phyloP scores from a whole-genome alignment of 148 eudicot species.

The Chenopodium album region DNA sequence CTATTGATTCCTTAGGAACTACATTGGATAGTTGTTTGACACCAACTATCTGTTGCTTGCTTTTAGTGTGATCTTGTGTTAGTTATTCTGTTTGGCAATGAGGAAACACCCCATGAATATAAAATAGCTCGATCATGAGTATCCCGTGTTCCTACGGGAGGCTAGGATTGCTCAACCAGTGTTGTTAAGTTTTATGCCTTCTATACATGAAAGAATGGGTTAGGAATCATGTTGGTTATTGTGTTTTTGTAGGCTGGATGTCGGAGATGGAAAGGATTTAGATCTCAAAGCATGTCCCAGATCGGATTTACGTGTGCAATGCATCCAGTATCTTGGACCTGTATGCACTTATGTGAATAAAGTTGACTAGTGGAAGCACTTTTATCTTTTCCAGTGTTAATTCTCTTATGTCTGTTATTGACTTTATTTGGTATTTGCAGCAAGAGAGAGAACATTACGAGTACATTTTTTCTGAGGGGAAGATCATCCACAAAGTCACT shows the following conservation, averaged over 20 bases:
- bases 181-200: background rate
- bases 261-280: slow-evolving; percentile 84
- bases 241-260: slow-evolving; percentile 67
- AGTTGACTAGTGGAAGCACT: slow-evolving; percentile 15
- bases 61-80: background rate
- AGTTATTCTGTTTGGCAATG: background rate
- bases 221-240: background rate
- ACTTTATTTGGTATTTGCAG: slow-evolving; percentile 36
- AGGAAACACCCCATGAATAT: background rate
- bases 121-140: background rate
- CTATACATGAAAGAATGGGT: background rate
- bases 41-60: background rate
- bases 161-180: background rate
- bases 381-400: background rate
- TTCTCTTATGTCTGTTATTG: background rate
- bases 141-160: background rate
- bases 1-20: background rate
- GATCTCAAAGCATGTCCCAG: slow-evolving; percentile 75
- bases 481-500: slow-evolving; percentile 52
- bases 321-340: slow-evolving; percentile 95
- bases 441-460: slow-evolving; percentile 81
- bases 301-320: slow-evolving; percentile 68
- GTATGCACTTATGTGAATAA: slow-evolving; percentile 44
- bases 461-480: slow-evolving; percentile 62
- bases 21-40: background rate